These are phyloP conservation scores for Filosporella fistucella DNA, from an alignment of 495 filamentous ascomycete genomes.

Conservation along the genomic window DNA sequence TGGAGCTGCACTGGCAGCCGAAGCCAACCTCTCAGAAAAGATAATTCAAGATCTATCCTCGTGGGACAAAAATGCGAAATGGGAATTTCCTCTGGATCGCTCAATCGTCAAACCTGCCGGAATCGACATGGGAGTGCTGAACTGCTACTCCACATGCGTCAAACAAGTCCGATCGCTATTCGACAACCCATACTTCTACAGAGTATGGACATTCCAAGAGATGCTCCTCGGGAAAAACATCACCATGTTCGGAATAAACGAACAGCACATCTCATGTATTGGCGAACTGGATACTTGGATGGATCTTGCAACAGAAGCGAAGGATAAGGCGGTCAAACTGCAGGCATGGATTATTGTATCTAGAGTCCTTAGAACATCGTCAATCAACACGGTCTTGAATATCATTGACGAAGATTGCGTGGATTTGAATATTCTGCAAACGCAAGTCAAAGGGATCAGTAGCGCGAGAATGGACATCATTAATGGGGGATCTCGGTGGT, in stretches of 20 bases:
- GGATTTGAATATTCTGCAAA: slow-evolving; percentile 11
- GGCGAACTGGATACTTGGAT: slow-evolving; percentile 24
- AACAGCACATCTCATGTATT: slow-evolving; percentile 10
- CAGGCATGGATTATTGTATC: slow-evolving; percentile 16
- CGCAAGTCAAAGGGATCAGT: slow-evolving; percentile 20
- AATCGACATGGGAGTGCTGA: slow-evolving; percentile 25
- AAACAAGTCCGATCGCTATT: slow-evolving; percentile 19
- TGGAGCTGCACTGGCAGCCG: slow-evolving; percentile 10
- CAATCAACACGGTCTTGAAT: slow-evolving; percentile 12
- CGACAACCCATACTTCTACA: slow-evolving; percentile 23
- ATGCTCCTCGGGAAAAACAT: slow-evolving; percentile 29
- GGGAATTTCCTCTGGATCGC: slow-evolving; percentile 2
- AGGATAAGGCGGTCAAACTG: slow-evolving; percentile 24
- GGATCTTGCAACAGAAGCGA: slow-evolving; percentile 23
- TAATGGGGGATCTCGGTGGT: slow-evolving; percentile 23
- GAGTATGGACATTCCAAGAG: slow-evolving; percentile 23
- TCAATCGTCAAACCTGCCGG: slow-evolving; percentile 1
- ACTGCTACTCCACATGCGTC: slow-evolving; percentile 23
- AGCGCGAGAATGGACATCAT: slow-evolving; percentile 23
- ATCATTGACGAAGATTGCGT: slow-evolving; percentile 16
- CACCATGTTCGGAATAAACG: slow-evolving; percentile 19
- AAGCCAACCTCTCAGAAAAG: slow-evolving; percentile 6
- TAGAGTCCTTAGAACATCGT: slow-evolving; percentile 13
- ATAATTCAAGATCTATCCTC: slow-evolving; percentile 1
- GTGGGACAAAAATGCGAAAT: slow-evolving; percentile 10